Evolutionary conservation across 75 land plant species (phyloP).

Genomic region (Adiantum capillusveneris): DNA sequence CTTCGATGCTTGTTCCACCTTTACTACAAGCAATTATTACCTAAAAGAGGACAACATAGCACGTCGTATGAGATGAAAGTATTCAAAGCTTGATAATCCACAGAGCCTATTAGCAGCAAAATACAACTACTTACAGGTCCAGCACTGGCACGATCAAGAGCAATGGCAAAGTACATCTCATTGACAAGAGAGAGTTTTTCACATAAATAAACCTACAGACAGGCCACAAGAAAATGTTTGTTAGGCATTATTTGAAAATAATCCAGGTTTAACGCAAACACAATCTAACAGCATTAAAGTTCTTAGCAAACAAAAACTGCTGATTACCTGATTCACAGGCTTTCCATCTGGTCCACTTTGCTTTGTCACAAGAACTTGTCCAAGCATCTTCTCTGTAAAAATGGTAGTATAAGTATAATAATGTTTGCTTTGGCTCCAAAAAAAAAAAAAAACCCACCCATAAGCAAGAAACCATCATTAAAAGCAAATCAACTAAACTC

Average conservation of each 20-base stretch:
- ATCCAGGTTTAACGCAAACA: too few species aligned
- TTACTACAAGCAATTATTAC: slow-evolving; percentile 87
- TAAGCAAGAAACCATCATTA: too few species aligned
- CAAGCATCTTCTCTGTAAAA: slow-evolving; percentile 87
- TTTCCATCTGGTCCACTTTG: slow-evolving; percentile 98
- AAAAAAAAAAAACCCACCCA: background rate
- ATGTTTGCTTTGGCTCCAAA: background rate
- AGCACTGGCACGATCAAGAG: slow-evolving; percentile 87
- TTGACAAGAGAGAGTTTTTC: slow-evolving; percentile 82
- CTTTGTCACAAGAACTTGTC: slow-evolving; percentile 92
- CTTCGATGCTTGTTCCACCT: slow-evolving; percentile 99
- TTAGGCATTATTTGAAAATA: background rate
- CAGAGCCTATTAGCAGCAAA: too few species aligned
- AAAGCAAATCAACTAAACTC: too few species aligned
- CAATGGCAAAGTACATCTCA: slow-evolving; percentile 99
- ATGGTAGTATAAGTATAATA: background rate
- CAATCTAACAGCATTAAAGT: too few species aligned
- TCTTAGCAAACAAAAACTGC: too few species aligned
- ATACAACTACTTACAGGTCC: slow-evolving; percentile 97
- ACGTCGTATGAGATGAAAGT: background rate
- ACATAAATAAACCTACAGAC: slow-evolving; percentile 81
- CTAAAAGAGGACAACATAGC: slow-evolving; percentile 25
- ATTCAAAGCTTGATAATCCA: too few species aligned
- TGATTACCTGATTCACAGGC: slow-evolving; percentile 92
- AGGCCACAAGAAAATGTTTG: slow-evolving; percentile 11